Evolutionary conservation across 2,329 filamentous ascomycete species (phyloP), one percentile per base, ranked within the genome.

Genomic region (Nemania abortiva): DNA sequence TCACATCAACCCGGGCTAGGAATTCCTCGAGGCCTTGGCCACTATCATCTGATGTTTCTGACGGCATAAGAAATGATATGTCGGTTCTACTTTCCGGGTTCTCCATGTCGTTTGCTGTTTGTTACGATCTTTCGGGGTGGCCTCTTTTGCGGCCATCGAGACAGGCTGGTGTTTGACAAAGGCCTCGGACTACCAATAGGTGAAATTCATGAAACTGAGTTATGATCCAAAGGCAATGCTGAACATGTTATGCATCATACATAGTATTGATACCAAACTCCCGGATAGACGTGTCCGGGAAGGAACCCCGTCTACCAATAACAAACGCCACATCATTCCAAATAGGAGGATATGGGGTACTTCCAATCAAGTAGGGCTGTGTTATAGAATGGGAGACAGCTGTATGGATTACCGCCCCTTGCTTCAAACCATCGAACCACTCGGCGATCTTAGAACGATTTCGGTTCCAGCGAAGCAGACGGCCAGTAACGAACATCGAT

Each of bases 351-450:
- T 50, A 55, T 53, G 22, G 29, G 56, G 49, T 34, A 27, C 20
- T 54, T 61, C 49, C 42, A 47, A 54, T 54, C 13, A 24, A 59
- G 49, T 58, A 63, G 63, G 63, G 66, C 66, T 62, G n/a, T 63
- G 58, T 49, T 50, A 42, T 63, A 29, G 24, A 52, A 52, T 18
- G 24, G 24, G 24, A 29, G 20, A 29, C 22, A 13, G 15, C 11
- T 52, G 49, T 52, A 27, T 15, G 24, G 24, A 52, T 29, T 11
- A 29, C 34, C 24, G 29, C 34, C 59, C 67, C 67, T 65, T 66
- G 49, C 54, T 47, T 62, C 58, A 24, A 60, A 56, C 49, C 24
- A 60, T 45, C 62, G 58, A 66, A 37, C 67, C 58, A 62, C 49
- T 58, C 58, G 63, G 63, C 57, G 61, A 62, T 54, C 37, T 45